Base-by-base conservation (phyloP, 2,329 filamentous ascomycete genomes). In the Lachnum nothofagi region DNA sequence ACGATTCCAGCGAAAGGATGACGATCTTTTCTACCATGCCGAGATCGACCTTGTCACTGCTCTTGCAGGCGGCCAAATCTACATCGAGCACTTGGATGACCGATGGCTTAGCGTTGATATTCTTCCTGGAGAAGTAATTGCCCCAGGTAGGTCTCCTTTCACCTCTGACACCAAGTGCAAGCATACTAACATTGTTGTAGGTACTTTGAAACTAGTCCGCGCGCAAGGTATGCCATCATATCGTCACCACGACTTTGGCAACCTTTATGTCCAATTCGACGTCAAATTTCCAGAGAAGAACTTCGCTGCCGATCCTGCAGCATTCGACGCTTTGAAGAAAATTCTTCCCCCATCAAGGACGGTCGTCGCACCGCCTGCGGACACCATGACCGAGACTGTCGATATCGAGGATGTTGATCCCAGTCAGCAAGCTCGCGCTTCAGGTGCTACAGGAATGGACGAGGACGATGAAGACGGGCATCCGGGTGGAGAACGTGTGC, bases 191-290 rank as follows among this genome's bases (percentile, higher is more conserved):
- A 54, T n/a, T 52, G 12, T 41, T 33, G 48, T 61, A 95, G 93
- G 88, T 60, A 77, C 88, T 59, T 80, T 97, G 68, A 97, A 96
- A 76, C 86, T 95, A 71, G 85, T 98, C 64, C 88, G 88, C 58
- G 91, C 90, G 57, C 93, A 98, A 72, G 93, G 93, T 68, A 98
- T 98, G 93, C 93, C 93, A 35, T 94, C 93, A 3, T 86, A 82
- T 71, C 83, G 93, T 62, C 93, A 97, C 71, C 93, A 98, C 76
- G 88, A 97, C 71, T 83, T 80, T 66, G 93, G 93, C 64, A 96
- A 98, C 73, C 77, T 98, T 62, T 98, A 93, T 76, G 90, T 98
- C 65, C 89, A 95, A 67, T 98, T 98, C 74, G 85, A 88, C 64
- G 90, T 98, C 72, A 95, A 95, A 73, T 97, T 98, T 79, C 93